These are phyloP conservation scores for Rutstroemia sp. DNA, from an alignment of 2,329 filamentous ascomycete species.

Conservation along the genomic window DNA sequence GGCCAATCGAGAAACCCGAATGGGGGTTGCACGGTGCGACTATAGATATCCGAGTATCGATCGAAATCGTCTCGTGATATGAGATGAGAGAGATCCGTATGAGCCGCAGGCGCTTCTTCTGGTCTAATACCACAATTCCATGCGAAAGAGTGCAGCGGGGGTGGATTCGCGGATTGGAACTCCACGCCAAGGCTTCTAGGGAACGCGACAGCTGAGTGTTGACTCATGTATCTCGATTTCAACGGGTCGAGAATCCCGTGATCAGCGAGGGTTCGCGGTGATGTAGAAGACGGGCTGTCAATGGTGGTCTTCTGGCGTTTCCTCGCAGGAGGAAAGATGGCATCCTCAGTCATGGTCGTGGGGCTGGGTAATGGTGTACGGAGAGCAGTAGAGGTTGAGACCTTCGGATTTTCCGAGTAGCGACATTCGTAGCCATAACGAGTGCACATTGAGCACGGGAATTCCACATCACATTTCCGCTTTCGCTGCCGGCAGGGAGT, in stretches of 20 bases:
- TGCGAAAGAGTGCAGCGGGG: slow-evolving; percentile 32
- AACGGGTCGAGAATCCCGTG: slow-evolving; percentile 10
- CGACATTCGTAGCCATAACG: slow-evolving; percentile 21
- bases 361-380: not conserved
- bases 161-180: slow-evolving; percentile 28
- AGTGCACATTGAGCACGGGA: slow-evolving; percentile 21
- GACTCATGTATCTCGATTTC: slow-evolving; percentile 15
- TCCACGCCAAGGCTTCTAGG: slow-evolving; percentile 28
- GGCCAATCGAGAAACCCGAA: slow-evolving; percentile 30
- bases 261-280: slow-evolving; percentile 12
- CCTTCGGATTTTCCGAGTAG: slow-evolving; percentile 11
- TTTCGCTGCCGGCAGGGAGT: slow-evolving; percentile 22
- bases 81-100: slow-evolving; percentile 18
- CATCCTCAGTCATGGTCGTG: not conserved
- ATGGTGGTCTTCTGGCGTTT: not conserved
- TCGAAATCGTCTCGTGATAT: slow-evolving; percentile 5
- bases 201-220: slow-evolving; percentile 29
- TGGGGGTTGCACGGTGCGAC: slow-evolving; percentile 25
- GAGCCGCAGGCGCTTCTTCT: slow-evolving; percentile 15
- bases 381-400: not conserved
- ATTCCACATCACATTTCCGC: slow-evolving; percentile 21
- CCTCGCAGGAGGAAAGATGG: not conserved
- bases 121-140: slow-evolving; percentile 30
- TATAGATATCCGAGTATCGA: slow-evolving; percentile 24
- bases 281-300: not conserved